phyloP scores from a whole-genome alignment of 495 filamentous ascomycete genomes.

The Mycothermus thermophilus region DNA sequence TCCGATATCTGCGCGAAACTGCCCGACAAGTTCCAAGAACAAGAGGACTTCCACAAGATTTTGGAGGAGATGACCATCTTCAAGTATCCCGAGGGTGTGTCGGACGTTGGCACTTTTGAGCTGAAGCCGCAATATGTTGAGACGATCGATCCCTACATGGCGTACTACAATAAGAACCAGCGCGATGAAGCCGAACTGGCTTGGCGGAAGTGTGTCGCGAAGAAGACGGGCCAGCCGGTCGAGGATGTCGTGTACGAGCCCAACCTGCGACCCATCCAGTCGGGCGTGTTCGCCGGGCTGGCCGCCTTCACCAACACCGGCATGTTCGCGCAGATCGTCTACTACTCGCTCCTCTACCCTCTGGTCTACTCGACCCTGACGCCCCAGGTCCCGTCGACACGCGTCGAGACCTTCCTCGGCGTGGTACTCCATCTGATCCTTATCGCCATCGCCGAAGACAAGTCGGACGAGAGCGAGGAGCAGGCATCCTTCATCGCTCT shows the following conservation, averaged over 20 bases:
- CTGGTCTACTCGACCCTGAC: slow-evolving; percentile 49
- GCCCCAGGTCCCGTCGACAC: slow-evolving; percentile 58
- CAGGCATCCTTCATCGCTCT: slow-evolving; percentile 51
- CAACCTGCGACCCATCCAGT: slow-evolving; percentile 60
- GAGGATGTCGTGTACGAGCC: slow-evolving; percentile 92
- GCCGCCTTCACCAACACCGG: slow-evolving; percentile 63
- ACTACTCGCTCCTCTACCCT: slow-evolving; percentile 70
- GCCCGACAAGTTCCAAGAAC: slow-evolving; percentile 73
- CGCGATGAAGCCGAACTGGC: slow-evolving; percentile 87
- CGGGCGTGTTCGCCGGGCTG: slow-evolving; percentile 62
- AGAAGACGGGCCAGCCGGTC: slow-evolving; percentile 66
- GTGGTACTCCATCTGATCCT: slow-evolving; percentile 78
- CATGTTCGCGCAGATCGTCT: slow-evolving; percentile 82
- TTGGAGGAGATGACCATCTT: slow-evolving; percentile 83
- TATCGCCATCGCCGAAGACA: slow-evolving; percentile 71
- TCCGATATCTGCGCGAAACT: slow-evolving; percentile 73
- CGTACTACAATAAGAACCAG: slow-evolving; percentile 92
- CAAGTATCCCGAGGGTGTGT: slow-evolving; percentile 77
- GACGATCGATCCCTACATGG: slow-evolving; percentile 84
- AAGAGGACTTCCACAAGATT: slow-evolving; percentile 62
- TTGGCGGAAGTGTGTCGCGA: slow-evolving; percentile 72
- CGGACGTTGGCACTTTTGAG: slow-evolving; percentile 86
- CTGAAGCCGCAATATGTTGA: slow-evolving; percentile 72
- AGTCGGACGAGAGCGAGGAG: slow-evolving; percentile 40
- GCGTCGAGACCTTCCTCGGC: slow-evolving; percentile 83